A percentile compares a stretch with the other conserved stretches of the same genome.
These are phyloP conservation scores for Arxiozyma heterogenica DNA, from an alignment of 1,139 yeast species.

Conservation along the genomic window DNA sequence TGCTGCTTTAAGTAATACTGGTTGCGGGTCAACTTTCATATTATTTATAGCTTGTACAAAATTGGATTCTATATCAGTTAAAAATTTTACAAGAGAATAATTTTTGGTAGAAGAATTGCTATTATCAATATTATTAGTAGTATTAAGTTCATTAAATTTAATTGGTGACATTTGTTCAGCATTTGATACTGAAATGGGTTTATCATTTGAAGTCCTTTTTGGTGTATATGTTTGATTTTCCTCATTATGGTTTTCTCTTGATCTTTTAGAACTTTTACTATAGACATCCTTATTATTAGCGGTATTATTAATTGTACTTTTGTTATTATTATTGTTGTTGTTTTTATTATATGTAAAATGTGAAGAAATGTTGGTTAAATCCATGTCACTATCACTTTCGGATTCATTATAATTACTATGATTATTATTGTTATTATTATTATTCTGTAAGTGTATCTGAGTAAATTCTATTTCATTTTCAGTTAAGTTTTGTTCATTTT, in stretches of 20 bases:
- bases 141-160: conserved; percentile 12
- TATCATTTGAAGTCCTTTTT: background rate
- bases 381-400: conserved; percentile 3
- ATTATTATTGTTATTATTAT: too few species aligned
- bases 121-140: background rate
- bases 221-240: background rate
- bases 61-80: conserved; percentile 41
- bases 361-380: conserved; percentile 2
- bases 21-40: conserved; percentile 3
- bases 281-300: background rate
- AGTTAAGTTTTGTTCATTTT: background rate
- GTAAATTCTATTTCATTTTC: conserved; percentile 1
- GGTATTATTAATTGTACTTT: background rate
- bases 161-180: conserved; percentile 30
- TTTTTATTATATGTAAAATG: background rate
- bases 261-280: background rate
- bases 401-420: background rate
- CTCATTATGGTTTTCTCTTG: background rate
- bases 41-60: conserved; percentile 36
- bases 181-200: background rate
- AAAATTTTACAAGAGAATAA: conserved; percentile 28
- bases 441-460: background rate
- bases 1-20: conserved; percentile 2
- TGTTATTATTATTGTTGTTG: background rate
- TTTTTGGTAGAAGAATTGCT: background rate